Conservation (phyloP, 306 rosid species). For the Quercus rubra region DNA sequence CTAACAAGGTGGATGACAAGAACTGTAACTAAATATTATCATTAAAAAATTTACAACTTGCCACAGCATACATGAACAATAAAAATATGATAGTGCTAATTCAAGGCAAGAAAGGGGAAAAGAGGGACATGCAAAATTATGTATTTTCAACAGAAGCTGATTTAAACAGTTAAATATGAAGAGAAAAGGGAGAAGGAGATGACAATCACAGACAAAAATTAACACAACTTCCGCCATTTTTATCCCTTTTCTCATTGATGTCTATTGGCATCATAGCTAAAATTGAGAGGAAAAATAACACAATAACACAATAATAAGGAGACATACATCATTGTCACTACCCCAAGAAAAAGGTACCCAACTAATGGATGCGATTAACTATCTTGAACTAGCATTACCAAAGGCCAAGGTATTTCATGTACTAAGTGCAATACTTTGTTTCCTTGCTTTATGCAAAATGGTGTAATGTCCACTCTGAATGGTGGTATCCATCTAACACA, state of each 20-base stretch:
- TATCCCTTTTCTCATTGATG: neutral
- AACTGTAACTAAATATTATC: neutral
- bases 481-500: neutral
- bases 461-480: neutral
- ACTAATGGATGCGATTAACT: neutral
- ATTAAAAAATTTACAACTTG: neutral
- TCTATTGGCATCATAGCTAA: neutral
- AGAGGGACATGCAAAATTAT: neutral
- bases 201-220: neutral
- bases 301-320: neutral
- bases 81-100: neutral
- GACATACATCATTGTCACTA: neutral
- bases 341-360: neutral
- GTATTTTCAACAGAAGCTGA: neutral
- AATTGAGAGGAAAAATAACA: neutral
- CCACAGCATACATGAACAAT: neutral
- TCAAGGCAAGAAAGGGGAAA: neutral
- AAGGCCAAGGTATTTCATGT: neutral
- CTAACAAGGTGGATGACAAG: neutral
- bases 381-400: neutral
- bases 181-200: neutral
- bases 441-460: neutral
- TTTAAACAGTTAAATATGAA: neutral
- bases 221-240: neutral
- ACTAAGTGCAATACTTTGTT: neutral